Percentiles rank a stretch among this genome's conserved stretches.
Conservation (phyloP, 1,139 yeast species). For the Geotrichum siamense region DNA sequence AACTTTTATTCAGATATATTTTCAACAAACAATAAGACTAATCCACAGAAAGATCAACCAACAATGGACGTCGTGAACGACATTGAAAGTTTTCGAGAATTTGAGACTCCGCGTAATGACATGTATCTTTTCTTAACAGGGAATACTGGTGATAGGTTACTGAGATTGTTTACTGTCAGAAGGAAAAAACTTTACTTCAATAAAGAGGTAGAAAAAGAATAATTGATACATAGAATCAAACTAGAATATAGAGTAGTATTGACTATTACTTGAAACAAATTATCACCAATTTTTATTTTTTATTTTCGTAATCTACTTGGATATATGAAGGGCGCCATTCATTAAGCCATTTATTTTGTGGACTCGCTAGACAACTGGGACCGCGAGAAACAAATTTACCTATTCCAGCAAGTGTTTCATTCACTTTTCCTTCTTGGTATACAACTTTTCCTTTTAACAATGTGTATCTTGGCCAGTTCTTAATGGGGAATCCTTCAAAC, state of each 20-base stretch:
- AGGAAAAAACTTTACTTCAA: no score
- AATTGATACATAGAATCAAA: neutral
- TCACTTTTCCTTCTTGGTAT: conserved; percentile 26
- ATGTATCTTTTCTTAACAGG: conserved; percentile 9
- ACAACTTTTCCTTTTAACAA: conserved; percentile 38
- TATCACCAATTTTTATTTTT: no score
- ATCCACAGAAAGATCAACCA: neutral
- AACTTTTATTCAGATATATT: conserved; percentile 9
- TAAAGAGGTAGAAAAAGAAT: no score
- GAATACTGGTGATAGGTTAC: conserved; percentile 7
- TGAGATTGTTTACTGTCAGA: conserved; percentile 4
- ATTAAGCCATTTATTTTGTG: conserved; percentile 14
- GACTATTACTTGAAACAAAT: no score
- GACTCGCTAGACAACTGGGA: conserved; percentile 8
- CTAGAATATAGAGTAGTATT: no score
- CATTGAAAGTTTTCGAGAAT: neutral
- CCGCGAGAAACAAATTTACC: conserved; percentile 13
- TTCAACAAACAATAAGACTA: neutral
- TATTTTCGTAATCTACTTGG: neutral
- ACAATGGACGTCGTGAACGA: neutral
- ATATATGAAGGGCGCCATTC: conserved; percentile 12
- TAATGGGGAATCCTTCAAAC: conserved; percentile 39
- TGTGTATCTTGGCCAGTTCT: conserved; percentile 45
- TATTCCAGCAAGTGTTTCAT: conserved; percentile 28
- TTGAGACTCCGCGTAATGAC: conserved; percentile 5